Base-by-base conservation (phyloP, 2,329 filamentous ascomycete species). In the Parasarocladium wereldwijsianum region DNA sequence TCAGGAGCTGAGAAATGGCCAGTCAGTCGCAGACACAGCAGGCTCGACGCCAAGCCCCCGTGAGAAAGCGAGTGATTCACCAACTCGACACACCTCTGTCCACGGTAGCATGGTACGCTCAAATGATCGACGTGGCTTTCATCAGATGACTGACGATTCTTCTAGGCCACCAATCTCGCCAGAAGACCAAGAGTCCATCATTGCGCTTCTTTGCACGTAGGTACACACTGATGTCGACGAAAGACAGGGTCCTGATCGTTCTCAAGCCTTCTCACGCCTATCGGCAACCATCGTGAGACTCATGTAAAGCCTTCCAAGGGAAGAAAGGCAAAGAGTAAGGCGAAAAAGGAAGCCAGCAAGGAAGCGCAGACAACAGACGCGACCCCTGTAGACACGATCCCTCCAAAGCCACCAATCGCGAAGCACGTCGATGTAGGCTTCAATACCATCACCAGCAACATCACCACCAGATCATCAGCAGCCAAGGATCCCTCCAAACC, bases 191-290 rank as follows among this genome's bases (percentile, higher is more conserved):
- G 64, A 75, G 30, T 59, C 62, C 4, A 75, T 81, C 21, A 45
- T 81, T 8, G 73, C 80, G 37, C 56, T 83, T 28, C 57, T 81
- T 5, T 78, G 69, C 65, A 66, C 59, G 76, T 80, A 61, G 34
- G 49, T 40, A 24, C 28, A 56, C 9, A 15, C 15, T n/a, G 3
- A 29, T 21, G 9, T n/a, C 11, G 25, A n/a, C 11, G 11, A 3
- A 30, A 3, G 12, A 24, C 6, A 11, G n/a, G 18, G 12, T 16
- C 20, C 21, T 17, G 29, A 38, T 8, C 35, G 8, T 20, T 5
- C 5, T 6, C 2, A 24, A 83, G 76, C 35, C 54, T 81, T 13
- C 51, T 83, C 25, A 53, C 60, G 0, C 76, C 77, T 2, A 50
- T 84, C 10, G 76, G 76, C 1, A 59, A 68, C 32, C 57, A 82